These are phyloP conservation scores for Colletotrichum theobromicola DNA, from an alignment of 2,329 filamentous ascomycete species.

Conservation along the genomic window DNA sequence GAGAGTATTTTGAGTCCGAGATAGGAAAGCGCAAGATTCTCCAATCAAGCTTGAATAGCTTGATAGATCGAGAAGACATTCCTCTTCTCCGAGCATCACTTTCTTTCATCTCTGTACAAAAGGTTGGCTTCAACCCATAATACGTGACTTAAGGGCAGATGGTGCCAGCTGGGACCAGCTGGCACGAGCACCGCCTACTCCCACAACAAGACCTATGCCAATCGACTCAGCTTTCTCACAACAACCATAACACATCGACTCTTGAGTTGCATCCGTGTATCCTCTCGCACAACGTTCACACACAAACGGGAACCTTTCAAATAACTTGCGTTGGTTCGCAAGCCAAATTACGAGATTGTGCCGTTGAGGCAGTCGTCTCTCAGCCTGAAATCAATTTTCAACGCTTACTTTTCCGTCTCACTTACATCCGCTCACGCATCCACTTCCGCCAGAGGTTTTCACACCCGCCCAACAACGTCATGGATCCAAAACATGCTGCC, in stretches of 20 bases:
- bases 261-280: neutral
- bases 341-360: neutral
- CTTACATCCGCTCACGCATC: neutral
- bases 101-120: neutral
- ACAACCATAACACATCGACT: neutral
- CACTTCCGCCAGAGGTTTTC: neutral
- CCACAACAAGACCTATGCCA: neutral
- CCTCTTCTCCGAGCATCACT: no score
- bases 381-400: neutral
- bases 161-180: neutral
- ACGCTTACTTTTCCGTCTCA: neutral
- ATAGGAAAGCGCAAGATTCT: neutral
- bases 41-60: no score
- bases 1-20: neutral
- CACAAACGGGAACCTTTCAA: neutral
- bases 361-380: neutral
- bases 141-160: no score
- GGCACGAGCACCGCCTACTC: neutral
- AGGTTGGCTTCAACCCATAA: neutral
- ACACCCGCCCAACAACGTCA: neutral
- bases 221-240: neutral
- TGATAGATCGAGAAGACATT: no score
- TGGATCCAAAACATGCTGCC: constrained; percentile 1
- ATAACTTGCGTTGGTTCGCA: neutral
- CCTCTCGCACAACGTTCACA: neutral